Evolutionary conservation across 768 basidiomycete genomes (phyloP).

Genomic region (Pleurotus ostreatus): DNA sequence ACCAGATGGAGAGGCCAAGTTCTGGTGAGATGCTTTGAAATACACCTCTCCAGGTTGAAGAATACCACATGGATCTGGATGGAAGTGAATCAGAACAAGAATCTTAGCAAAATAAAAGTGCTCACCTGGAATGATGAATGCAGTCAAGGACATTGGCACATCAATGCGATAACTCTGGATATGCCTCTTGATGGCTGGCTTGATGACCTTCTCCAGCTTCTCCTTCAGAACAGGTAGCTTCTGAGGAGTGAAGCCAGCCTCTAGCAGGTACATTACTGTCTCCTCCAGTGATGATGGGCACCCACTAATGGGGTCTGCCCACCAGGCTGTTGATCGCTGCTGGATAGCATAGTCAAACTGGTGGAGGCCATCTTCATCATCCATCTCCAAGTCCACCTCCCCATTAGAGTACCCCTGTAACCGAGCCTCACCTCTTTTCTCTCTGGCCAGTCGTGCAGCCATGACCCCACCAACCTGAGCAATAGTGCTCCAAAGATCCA

Average conservation of each 20-base stretch:
- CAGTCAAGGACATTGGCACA: slow-evolving; percentile 56
- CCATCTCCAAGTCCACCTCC: slow-evolving; percentile 30
- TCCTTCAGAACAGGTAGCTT: slow-evolving; percentile 44
- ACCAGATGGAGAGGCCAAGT: slow-evolving; percentile 38
- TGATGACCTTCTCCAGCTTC: slow-evolving; percentile 49
- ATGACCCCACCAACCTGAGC: slow-evolving; percentile 37
- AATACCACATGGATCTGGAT: slow-evolving; percentile 47
- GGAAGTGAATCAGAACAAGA: background rate
- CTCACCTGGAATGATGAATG: slow-evolving; percentile 58
- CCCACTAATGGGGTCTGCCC: slow-evolving; percentile 62
- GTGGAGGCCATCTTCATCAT: slow-evolving; percentile 33
- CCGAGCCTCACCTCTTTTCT: slow-evolving; percentile 34
- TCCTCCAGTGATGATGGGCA: slow-evolving; percentile 62
- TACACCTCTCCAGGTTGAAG: slow-evolving; percentile 54
- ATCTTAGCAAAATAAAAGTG: slow-evolving; percentile 22
- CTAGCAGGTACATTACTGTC: slow-evolving; percentile 53
- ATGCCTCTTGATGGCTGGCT: slow-evolving; percentile 36
- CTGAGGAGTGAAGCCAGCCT: slow-evolving; percentile 54
- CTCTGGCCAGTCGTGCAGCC: slow-evolving; percentile 32
- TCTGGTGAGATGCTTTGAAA: slow-evolving; percentile 43
- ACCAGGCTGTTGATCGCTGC: slow-evolving; percentile 60
- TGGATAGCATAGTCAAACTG: slow-evolving; percentile 19
- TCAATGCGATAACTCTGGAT: slow-evolving; percentile 42
- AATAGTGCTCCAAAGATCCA: slow-evolving; percentile 35
- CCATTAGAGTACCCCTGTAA: slow-evolving; percentile 37